Base-by-base conservation (phyloP, 495 filamentous ascomycete genomes). In the Neurospora intermedia region DNA sequence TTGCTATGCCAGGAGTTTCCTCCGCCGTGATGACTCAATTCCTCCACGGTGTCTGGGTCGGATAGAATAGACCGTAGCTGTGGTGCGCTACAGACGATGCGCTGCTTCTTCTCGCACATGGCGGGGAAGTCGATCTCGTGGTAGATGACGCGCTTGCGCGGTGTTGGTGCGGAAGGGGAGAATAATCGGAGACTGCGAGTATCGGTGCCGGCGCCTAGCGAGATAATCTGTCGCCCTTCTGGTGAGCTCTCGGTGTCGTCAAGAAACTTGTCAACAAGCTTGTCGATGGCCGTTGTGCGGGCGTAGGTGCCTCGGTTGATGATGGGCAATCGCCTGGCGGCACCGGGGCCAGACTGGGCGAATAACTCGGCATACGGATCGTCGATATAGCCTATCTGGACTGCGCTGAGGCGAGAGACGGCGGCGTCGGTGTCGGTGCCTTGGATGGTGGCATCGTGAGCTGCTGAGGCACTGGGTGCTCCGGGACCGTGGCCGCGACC, bases 401-500 rank as follows among this genome's bases (percentile, higher is more conserved):
- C 94, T 15, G 94, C 95, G 78, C 94, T 97, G 81, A 96, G 82
- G 11, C 96, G 88, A 39, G 93, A 97, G 38, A 92, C 88, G 74
- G 92, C 92, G 69, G 96, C 96, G 85, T 99, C 96, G 76, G 91
- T 89, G 82, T 99, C 96, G 18, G 96, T 99, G 71, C 90, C 88
- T 81, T 97, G 94, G 69, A 98, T 91, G 16, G 91, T 87, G 48
- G 80, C 80, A 38, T 84, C 82, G 69, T 86, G 84, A 72, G 73
- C 74, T 35, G 76, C 70, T n/a, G 76, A 73, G 27, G 66, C 75
- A 20, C 76, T 69, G 42, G 75, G 70, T 43, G 72, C 74, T 66
- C 77, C 71, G 27, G 71, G 66, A 43, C 78, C 81, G 66, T 81
- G 81, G 70, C 81, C 81, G 62, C 85, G 86, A 69, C 82, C 79